Conservation (phyloP, 768 basidiomycete species). For the Podaxis sp. region DNA sequence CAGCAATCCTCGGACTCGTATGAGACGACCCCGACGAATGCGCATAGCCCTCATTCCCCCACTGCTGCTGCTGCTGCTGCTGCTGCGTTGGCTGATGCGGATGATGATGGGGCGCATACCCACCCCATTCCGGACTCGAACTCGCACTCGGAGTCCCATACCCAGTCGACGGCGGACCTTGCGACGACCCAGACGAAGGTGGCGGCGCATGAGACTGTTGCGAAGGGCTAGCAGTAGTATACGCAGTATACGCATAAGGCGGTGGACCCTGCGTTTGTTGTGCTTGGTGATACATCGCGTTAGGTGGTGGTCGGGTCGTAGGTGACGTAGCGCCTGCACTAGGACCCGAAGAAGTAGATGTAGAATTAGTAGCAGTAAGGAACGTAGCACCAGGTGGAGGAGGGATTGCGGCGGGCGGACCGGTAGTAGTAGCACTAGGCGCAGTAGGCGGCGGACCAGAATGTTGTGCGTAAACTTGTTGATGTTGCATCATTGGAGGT, state of each 20-base stretch:
- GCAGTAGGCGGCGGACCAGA: constrained; percentile 15
- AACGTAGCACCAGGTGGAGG: constrained; percentile 19
- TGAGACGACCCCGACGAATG: background rate
- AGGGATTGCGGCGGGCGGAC: constrained; percentile 19
- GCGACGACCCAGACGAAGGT: constrained; percentile 18
- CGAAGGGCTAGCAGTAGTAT: constrained; percentile 23
- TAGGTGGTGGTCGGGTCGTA: background rate
- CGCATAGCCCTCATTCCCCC: constrained; percentile 7
- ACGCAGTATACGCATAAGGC: constrained; percentile 15
- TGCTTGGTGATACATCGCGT: constrained; percentile 18
- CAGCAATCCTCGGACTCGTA: background rate
- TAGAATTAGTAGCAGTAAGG: constrained; percentile 6
- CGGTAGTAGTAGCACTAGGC: constrained; percentile 14
- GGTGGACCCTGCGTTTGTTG: constrained; percentile 19
- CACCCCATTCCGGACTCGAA: constrained; percentile 17
- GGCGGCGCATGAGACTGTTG: constrained; percentile 24
- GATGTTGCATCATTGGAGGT: constrained; percentile 16
- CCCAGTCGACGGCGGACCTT: constrained; percentile 24
- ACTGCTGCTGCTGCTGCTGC: constrained; percentile 18
- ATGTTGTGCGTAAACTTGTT: constrained; percentile 16
- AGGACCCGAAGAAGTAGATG: constrained; percentile 3
- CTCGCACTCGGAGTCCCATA: constrained; percentile 16
- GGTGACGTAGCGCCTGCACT: background rate
- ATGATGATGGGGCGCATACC: constrained; percentile 19
- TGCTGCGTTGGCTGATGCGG: constrained; percentile 20